Base-by-base conservation (phyloP, 768 basidiomycete species). In the Clitopilus passeckerianus region DNA sequence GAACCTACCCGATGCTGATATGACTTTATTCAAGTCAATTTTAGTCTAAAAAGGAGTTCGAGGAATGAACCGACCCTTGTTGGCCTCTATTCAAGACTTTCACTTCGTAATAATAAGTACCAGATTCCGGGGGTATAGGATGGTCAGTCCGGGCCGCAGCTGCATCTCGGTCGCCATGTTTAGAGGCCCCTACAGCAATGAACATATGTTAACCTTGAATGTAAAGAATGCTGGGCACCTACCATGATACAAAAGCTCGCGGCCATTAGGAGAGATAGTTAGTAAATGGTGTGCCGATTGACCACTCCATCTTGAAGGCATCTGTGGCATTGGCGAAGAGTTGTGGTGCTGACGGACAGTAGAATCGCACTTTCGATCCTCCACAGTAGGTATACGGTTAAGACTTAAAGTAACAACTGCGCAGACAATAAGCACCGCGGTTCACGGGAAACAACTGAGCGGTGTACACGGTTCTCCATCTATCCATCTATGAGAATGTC, bases 41-140 rank as follows among this genome's bases (percentile, higher is more conserved):
- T 68, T 30, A 64, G 55, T 34, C 23, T 58, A 52, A 52, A 59
- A 20, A 5, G 10, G 56, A 57, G 46, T 54, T 58, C n/a, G 34
- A 50, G 57, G 57, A 14, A 57, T 58, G 24, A 52, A 60, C 84
- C 69, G 65, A 88, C 93, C 91, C 93, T 71, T 89, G 91, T 41
- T 82, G 77, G 12, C 90, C 89, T 67, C 90, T 91, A 68, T 89
- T 85, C 6, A 89, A 70, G 53, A 98, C 84, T 65, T 90, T 85
- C 5, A 94, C 86, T 75, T 99, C 96, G 68, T 89, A 99, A 71
- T 98, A 99, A 69, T 93, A 96, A 57, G 98, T 86, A 20, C 95
- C 96, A 65, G 90, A 91, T 12, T 89, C 86, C 0, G 87, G 78
- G 1, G 95, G 95, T 50, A 96, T 88, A 1, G 89, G 83, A 63